These are phyloP conservation scores for Aspergillus homomorphus DNA, from an alignment of 495 filamentous ascomycete species.

Conservation along the genomic window DNA sequence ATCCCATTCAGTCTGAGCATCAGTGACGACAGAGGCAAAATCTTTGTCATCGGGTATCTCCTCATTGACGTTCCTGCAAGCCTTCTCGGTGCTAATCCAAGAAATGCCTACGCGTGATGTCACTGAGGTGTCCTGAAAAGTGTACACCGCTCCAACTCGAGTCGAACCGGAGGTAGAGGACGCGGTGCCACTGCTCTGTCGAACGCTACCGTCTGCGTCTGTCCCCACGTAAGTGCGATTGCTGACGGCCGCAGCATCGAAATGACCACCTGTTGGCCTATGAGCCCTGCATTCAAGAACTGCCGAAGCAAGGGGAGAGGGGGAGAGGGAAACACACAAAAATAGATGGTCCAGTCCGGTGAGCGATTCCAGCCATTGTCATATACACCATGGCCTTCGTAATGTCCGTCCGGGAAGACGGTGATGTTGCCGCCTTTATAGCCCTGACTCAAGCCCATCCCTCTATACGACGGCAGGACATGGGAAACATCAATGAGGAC, in stretches of 20 bases:
- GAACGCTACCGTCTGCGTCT: conserved; percentile 27
- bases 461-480: conserved; percentile 60
- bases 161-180: conserved; percentile 27
- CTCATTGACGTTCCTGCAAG: conserved; percentile 55
- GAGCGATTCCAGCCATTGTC: conserved; percentile 62
- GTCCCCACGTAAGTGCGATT: conserved; percentile 31
- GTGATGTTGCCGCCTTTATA: conserved; percentile 64
- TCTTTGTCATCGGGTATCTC: conserved; percentile 55
- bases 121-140: conserved; percentile 38
- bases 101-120: conserved; percentile 68
- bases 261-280: conserved; percentile 46
- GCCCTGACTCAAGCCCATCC: conserved; percentile 58
- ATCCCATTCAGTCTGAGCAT: conserved; percentile 56
- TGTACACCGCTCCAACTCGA: conserved; percentile 35
- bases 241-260: conserved; percentile 44
- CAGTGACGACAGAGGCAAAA: conserved; percentile 46
- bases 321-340: conserved; percentile 48
- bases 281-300: not conserved
- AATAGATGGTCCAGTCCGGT: conserved; percentile 62
- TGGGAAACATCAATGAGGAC: conserved; percentile 71
- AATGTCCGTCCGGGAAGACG: conserved; percentile 50
- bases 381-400: conserved; percentile 63
- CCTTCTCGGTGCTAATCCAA: conserved; percentile 62
- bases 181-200: conserved; percentile 26
- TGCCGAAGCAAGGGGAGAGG: not conserved